Conservation (phyloP, 495 filamentous ascomycete genomes). For the Bathelium albidoporum region DNA sequence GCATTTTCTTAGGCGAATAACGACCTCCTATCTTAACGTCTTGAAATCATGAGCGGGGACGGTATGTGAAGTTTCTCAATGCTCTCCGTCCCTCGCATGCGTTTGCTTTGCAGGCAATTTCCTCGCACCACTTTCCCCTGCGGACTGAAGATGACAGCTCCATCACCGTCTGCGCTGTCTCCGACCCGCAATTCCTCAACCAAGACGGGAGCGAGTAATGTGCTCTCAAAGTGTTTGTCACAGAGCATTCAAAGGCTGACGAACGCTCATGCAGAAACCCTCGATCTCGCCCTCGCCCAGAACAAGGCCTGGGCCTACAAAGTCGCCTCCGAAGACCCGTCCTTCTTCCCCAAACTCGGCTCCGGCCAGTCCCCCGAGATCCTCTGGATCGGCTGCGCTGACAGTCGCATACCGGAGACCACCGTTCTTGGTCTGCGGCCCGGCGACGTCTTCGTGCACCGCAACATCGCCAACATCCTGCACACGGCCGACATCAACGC, state of each 20-base stretch:
- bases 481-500: constrained; percentile 67
- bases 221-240: neutral
- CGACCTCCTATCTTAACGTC: constrained; percentile 4
- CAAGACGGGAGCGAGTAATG: neutral
- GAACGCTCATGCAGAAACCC: neutral
- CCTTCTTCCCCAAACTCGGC: constrained; percentile 61
- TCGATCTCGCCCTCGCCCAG: constrained; percentile 10
- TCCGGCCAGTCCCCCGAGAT: constrained; percentile 63
- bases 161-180: neutral
- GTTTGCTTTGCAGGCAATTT: neutral
- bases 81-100: neutral
- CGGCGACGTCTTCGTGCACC: constrained; percentile 86
- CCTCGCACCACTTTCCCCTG: neutral
- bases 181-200: neutral
- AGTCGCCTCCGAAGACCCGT: constrained; percentile 38
- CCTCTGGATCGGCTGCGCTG: constrained; percentile 88
- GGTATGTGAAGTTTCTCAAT: constrained; percentile 1
- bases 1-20: neutral
- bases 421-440: constrained; percentile 70
- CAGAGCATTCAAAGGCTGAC: neutral
- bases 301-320: constrained; percentile 19
- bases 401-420: constrained; percentile 81
- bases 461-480: constrained; percentile 89
- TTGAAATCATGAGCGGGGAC: neutral
- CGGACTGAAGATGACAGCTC: neutral